Evolutionary conservation across 176 grass and related monocot species (phyloP).

Genomic region (Ananas comosus): DNA sequence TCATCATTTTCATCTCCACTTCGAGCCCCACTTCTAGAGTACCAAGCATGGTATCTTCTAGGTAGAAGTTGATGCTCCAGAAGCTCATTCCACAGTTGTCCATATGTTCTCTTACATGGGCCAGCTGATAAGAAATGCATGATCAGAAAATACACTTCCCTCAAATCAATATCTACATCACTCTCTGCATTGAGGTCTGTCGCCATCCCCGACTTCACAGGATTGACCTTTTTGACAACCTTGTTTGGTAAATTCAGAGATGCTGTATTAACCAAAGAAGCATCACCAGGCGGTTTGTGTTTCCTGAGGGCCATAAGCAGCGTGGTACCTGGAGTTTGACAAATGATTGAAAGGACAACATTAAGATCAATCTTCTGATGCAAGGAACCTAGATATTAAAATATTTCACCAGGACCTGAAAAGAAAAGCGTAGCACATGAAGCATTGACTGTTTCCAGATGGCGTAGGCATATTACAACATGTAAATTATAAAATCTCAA

Average conservation of each 20-base stretch:
- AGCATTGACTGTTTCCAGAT: not conserved
- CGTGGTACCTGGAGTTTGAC: constrained; percentile 25
- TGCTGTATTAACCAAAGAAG: constrained; percentile 32
- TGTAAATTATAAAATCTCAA: not conserved
- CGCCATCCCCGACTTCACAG: constrained; percentile 33
- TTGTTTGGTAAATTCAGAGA: constrained; percentile 57
- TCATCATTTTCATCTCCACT: constrained; percentile 88
- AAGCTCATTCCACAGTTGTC: constrained; percentile 75
- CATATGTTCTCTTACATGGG: constrained; percentile 68
- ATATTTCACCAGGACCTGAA: not conserved
- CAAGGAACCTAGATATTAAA: not conserved
- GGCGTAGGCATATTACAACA: not conserved
- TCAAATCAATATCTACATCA: constrained; percentile 69
- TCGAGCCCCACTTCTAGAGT: constrained; percentile 51
- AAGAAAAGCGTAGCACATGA: not conserved
- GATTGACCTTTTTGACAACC: constrained; percentile 42
- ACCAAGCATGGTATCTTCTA: constrained; percentile 99
- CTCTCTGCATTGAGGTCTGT: constrained; percentile 28
- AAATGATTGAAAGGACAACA: not conserved
- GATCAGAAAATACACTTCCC: constrained; percentile 93
- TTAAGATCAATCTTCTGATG: not conserved
- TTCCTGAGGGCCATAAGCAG: constrained; percentile 62
- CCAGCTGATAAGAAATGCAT: constrained; percentile 92
- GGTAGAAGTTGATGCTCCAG: constrained; percentile 75
- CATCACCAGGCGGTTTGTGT: constrained; percentile 44